A percentile compares a stretch with the other conserved stretches of the same genome.
Evolutionary conservation across 2,329 filamentous ascomycete genomes (phyloP).

Genomic region (Botrytis pseudocinerea): DNA sequence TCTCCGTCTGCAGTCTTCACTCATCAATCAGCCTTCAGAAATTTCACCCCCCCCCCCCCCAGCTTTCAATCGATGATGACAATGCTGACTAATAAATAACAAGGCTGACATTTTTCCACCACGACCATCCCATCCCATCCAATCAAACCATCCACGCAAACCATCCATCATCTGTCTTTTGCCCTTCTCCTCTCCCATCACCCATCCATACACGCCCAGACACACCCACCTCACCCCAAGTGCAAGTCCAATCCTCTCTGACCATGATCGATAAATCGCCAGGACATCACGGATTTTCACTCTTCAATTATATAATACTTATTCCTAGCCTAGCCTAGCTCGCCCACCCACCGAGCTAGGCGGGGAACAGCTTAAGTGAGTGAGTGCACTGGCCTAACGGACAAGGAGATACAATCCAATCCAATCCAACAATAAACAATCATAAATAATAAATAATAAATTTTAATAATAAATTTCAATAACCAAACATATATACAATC

Average conservation of each 20-base stretch:
- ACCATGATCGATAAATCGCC: background rate
- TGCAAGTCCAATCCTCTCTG: background rate
- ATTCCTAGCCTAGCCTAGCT: background rate
- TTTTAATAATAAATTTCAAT: too few relatives aligned
- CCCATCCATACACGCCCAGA: too few relatives aligned
- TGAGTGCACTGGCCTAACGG: too few relatives aligned
- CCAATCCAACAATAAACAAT: too few relatives aligned
- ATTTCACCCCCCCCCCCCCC: background rate
- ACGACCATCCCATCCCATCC: background rate
- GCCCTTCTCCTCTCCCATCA: background rate
- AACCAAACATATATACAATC: too few relatives aligned
- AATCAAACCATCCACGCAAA: background rate
- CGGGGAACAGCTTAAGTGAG: too few relatives aligned
- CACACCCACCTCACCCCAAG: too few relatives aligned
- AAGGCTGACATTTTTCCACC: background rate
- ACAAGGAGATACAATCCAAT: too few relatives aligned
- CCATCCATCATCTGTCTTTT: too few relatives aligned
- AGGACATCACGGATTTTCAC: background rate
- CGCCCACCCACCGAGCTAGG: too few relatives aligned
- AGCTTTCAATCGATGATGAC: background rate
- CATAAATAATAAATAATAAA: too few relatives aligned
- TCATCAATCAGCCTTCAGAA: background rate
- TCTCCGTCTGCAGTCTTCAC: background rate
- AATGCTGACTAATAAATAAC: conserved; percentile 5
- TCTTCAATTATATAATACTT: background rate